phyloP scores from a whole-genome alignment of 2,329 filamentous ascomycete species.

The Stylonectria norvegica region DNA sequence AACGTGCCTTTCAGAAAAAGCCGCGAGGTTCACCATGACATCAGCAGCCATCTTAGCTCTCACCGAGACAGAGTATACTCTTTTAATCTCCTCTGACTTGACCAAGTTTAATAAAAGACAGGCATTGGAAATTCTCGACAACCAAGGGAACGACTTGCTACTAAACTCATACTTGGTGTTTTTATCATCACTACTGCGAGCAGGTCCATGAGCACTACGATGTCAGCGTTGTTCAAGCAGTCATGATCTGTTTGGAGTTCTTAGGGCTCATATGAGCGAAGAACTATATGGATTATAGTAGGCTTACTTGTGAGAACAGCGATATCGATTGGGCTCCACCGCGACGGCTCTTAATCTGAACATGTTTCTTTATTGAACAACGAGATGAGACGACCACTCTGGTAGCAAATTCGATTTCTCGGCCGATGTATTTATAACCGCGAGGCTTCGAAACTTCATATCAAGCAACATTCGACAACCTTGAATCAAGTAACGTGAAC shows the following conservation, averaged over 20 bases:
- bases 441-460: background rate
- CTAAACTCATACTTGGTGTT: no score
- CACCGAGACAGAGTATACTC: no score
- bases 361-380: constrained; percentile 2
- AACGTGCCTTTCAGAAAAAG: no score
- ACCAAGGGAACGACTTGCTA: no score
- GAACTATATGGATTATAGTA: constrained; percentile 8
- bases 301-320: constrained; percentile 10
- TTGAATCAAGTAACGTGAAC: background rate
- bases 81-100: no score
- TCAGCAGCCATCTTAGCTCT: no score
- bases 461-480: background rate
- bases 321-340: constrained; percentile 7
- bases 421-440: background rate
- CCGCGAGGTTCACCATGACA: no score
- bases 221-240: no score
- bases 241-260: no score
- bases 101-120: no score
- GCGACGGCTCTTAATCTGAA: background rate
- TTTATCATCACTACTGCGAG: no score
- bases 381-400: constrained; percentile 10
- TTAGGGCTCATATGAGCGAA: constrained; percentile 9
- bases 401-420: constrained; percentile 1
- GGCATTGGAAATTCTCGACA: no score
- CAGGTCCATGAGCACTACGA: constrained; percentile 8